phyloP scores from a whole-genome alignment of 2,329 filamentous ascomycete species.

The Diaporthe citriasiana region DNA sequence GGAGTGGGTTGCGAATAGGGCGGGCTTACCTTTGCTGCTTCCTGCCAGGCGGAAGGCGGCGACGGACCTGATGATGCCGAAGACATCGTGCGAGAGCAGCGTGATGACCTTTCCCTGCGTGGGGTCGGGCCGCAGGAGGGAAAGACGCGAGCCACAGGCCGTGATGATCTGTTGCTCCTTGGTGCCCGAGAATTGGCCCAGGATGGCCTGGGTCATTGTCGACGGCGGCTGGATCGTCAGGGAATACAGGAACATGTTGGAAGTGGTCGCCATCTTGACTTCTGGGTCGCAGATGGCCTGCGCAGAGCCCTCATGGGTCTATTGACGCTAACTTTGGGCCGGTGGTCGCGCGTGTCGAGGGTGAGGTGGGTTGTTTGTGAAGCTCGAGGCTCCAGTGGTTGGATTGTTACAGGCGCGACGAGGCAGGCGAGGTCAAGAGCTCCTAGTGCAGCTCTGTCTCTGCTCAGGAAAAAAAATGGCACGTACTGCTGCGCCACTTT shows the following conservation, averaged over 20 bases:
- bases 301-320: constrained; percentile 54
- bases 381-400: constrained; percentile 36
- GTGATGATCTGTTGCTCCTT: constrained; percentile 98
- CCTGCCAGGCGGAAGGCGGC: constrained; percentile 93
- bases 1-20: constrained; percentile 47
- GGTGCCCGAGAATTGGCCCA: constrained; percentile 95
- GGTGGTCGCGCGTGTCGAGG: constrained; percentile 23
- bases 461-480: constrained; percentile 27
- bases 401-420: constrained; percentile 25
- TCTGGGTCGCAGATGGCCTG: constrained; percentile 64
- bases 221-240: constrained; percentile 95
- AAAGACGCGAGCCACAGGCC: constrained; percentile 89
- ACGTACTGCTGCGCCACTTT: constrained; percentile 25
- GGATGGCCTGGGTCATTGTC: constrained; percentile 88
- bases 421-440: not conserved
- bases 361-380: constrained; percentile 30
- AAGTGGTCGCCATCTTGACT: constrained; percentile 91
- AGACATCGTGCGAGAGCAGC: constrained; percentile 91
- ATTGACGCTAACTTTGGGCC: constrained; percentile 9
- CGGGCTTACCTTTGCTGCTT: constrained; percentile 89
- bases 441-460: constrained; percentile 13
- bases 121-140: constrained; percentile 88
- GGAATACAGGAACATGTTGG: constrained; percentile 98
- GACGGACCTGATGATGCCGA: constrained; percentile 93
- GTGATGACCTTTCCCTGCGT: constrained; percentile 88